Evolutionary conservation across 2,329 filamentous ascomycete genomes (phyloP).

Genomic region (Alternaria sp.): DNA sequence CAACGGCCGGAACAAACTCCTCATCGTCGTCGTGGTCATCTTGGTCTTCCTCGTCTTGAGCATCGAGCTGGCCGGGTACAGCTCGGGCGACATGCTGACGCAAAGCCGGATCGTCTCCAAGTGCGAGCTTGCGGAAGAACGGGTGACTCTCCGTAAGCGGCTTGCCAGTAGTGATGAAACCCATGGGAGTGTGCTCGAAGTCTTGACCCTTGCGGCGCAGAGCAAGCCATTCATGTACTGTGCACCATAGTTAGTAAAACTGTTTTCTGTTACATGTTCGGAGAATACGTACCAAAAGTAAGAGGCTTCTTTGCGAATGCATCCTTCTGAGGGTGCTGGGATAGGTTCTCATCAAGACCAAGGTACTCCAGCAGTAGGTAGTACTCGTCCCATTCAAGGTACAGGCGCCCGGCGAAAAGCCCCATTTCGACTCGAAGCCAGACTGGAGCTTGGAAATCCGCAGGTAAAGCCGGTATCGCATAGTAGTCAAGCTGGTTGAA

Average conservation of each 20-base stretch:
- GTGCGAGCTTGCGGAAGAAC: constrained; percentile 54
- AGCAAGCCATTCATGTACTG: constrained; percentile 63
- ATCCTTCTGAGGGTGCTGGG: constrained; percentile 1
- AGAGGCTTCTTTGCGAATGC: constrained; percentile 35
- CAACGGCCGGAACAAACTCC: constrained; percentile 15
- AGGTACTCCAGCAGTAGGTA: constrained; percentile 33
- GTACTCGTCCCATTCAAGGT: constrained; percentile 61
- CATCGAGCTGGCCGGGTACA: constrained; percentile 4
- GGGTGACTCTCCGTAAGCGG: constrained; percentile 55
- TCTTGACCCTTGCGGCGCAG: constrained; percentile 63
- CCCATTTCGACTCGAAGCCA: constrained; percentile 67
- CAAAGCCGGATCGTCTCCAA: constrained; percentile 11
- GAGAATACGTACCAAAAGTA: constrained; percentile 29
- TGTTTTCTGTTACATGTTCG: constrained; percentile 41
- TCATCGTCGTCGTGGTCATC: constrained; percentile 20
- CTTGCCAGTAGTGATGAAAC: constrained; percentile 61
- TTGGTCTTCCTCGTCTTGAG: constrained; percentile 7
- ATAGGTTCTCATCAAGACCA: constrained; percentile 16
- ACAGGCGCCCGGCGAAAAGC: constrained; percentile 66
- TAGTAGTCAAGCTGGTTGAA: constrained; percentile 64
- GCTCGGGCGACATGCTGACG: constrained; percentile 17
- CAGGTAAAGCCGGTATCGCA: constrained; percentile 56
- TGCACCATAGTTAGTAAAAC: constrained; percentile 7
- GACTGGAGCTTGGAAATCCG: constrained; percentile 50
- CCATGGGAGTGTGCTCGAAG: constrained; percentile 65